Evolutionary conservation across 2,329 filamentous ascomycete genomes (phyloP).

Genomic region (Aureobasidium sp.): DNA sequence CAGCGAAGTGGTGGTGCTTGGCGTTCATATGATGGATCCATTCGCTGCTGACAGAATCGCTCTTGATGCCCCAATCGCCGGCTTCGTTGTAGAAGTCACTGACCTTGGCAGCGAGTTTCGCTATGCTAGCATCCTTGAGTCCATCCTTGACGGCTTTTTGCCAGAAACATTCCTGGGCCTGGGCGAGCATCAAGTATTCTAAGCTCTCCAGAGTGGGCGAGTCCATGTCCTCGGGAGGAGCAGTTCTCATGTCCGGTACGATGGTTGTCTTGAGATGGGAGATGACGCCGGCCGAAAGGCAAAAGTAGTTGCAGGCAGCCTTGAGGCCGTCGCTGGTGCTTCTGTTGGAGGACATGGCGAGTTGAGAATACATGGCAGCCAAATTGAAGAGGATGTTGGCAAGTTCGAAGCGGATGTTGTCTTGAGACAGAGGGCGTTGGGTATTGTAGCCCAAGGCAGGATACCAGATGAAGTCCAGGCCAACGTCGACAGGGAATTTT

Average conservation of each 20-base stretch:
- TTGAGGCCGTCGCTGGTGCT: constrained; percentile 77
- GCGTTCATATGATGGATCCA: constrained; percentile 98
- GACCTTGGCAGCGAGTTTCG: constrained; percentile 82
- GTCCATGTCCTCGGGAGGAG: constrained; percentile 92
- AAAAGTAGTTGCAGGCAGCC: constrained; percentile 82
- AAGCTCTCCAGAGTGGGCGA: constrained; percentile 76
- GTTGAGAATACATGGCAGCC: constrained; percentile 84
- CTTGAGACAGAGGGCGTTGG: constrained; percentile 60
- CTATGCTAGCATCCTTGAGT: constrained; percentile 85
- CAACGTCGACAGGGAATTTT: constrained; percentile 95
- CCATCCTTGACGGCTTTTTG: constrained; percentile 91
- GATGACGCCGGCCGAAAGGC: constrained; percentile 76
- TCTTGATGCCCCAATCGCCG: constrained; percentile 79
- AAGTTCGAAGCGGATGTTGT: constrained; percentile 72
- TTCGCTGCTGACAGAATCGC: constrained; percentile 79
- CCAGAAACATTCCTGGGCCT: constrained; percentile 98
- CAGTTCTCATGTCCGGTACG: constrained; percentile 71
- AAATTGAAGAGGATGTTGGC: constrained; percentile 92
- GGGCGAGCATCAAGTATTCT: constrained; percentile 75
- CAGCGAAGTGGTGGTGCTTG: constrained; percentile 95
- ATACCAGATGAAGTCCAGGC: constrained; percentile 95
- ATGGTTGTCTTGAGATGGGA: constrained; percentile 68
- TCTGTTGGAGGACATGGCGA: constrained; percentile 74
- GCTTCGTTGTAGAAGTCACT: constrained; percentile 84
- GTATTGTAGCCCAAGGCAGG: constrained; percentile 86